Evolutionary conservation across 139 green algal species (phyloP), one percentile per base, ranked within the genome.

Genomic region (Diplosphaera chodatii): DNA sequence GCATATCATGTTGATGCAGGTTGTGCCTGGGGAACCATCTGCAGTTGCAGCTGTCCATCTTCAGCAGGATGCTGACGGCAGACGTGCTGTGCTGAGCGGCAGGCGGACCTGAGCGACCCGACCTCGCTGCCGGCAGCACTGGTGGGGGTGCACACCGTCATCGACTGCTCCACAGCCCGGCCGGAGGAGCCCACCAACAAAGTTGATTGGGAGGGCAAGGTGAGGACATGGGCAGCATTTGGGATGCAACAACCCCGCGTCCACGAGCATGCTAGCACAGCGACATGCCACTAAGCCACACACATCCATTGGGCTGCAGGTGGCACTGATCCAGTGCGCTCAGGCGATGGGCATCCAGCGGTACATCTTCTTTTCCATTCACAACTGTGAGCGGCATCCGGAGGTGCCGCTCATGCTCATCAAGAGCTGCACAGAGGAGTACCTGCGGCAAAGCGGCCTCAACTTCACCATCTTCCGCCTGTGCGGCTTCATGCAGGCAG

Each of bases 171-270:
- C 40, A 99, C 96, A 8, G 93, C 93, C 0, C 80, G 95, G 13
- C 96, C 96, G 10, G 96, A 99, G 86, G 96, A 99, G 78, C 86
- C 83, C 22, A 91, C 92, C 5, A 73, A 88, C 56, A 87, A 91
- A 63, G 82, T 98, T 18, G 96, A 99, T 86, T 99, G 96, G 96
- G 89, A 97, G 67, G 96, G 93, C 74, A 99, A 99, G 88, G 85
- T 59, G 10, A 59, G 16, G 6, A 20, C 8, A 48, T 6, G 37
- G n/a, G n/a, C n/a, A n/a, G n/a, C n/a, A n/a, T n/a, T n/a, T n/a
- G n/a, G n/a, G n/a, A n/a, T n/a, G n/a, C n/a, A n/a, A n/a, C n/a
- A n/a, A n/a, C n/a, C n/a, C n/a, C n/a, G n/a, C n/a, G n/a, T n/a
- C n/a, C n/a, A n/a, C n/a, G n/a, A n/a, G n/a, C n/a, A n/a, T n/a